phyloP scores from a whole-genome alignment of 345 rosid species.

The Hypericum androsaemum region DNA sequence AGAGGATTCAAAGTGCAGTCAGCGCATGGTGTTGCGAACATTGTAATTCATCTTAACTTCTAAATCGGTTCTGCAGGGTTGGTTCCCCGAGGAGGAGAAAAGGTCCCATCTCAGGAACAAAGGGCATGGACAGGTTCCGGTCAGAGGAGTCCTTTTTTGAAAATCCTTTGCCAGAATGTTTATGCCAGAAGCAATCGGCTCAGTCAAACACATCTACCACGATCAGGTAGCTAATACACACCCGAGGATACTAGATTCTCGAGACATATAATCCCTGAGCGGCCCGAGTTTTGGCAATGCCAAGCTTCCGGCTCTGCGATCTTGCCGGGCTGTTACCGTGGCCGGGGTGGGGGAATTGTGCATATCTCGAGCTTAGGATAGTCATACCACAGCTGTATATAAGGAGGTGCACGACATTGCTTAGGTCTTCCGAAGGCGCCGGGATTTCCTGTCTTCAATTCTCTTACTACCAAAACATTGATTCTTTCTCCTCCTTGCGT shows the following conservation, averaged over 20 bases:
- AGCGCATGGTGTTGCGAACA: too few species aligned
- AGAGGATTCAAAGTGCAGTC: too few species aligned
- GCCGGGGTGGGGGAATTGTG: slow-evolving; percentile 23
- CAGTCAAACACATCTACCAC: slow-evolving; percentile 15
- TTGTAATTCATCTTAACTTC: too few species aligned
- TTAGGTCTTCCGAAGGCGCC: too few species aligned
- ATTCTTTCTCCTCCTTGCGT: too few species aligned
- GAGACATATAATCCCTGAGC: slow-evolving; percentile 12
- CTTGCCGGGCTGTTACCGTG: slow-evolving; percentile 10
- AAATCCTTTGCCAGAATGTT: slow-evolving; percentile 86
- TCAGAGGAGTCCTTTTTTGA: slow-evolving; percentile 86
- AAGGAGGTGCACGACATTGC: too few species aligned
- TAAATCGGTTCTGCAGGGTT: slow-evolving; percentile 32
- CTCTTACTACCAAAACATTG: too few species aligned
- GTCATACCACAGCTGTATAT: too few species aligned
- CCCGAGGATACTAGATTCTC: slow-evolving; percentile 2
- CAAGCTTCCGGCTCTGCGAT: neutral
- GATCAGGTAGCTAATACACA: slow-evolving; percentile 18
- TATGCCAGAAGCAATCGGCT: slow-evolving; percentile 40
- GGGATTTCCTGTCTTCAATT: too few species aligned
- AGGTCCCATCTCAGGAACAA: slow-evolving; percentile 77
- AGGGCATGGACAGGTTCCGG: slow-evolving; percentile 71
- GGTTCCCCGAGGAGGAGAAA: slow-evolving; percentile 86
- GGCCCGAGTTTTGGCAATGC: slow-evolving; percentile 7
- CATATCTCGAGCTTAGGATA: slow-evolving; percentile 18